Percentiles rank a stretch among this genome's conserved stretches.
Evolutionary conservation across 345 rosid genomes (phyloP).

Genomic region (Eucalyptus albens): DNA sequence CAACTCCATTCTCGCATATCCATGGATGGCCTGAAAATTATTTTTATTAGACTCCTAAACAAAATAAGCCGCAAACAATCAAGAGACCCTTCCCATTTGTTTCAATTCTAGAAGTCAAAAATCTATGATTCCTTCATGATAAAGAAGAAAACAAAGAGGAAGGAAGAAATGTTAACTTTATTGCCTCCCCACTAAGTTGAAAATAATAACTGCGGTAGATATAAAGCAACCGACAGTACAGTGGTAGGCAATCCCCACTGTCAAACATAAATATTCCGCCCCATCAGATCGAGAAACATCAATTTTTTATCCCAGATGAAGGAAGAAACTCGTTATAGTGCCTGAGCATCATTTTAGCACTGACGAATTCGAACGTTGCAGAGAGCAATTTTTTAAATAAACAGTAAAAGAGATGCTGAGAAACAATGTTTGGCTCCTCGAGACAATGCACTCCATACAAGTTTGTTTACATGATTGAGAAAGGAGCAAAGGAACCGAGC

Average conservation of each 20-base stretch:
- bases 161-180: not conserved
- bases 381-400: no score
- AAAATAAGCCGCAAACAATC: not conserved
- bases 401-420: not conserved
- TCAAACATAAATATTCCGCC: not conserved
- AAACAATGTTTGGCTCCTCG: not conserved
- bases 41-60: not conserved
- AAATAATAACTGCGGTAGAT: not conserved
- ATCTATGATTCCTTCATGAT: not conserved
- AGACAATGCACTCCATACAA: not conserved
- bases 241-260: not conserved
- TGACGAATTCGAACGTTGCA: not conserved
- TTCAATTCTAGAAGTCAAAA: not conserved
- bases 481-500: constrained; percentile 1
- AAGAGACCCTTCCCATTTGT: not conserved
- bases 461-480: not conserved
- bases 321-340: not conserved
- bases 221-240: not conserved
- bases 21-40: not conserved
- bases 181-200: not conserved
- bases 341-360: not conserved
- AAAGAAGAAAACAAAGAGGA: not conserved
- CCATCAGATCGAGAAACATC: not conserved
- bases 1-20: not conserved
- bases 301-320: not conserved